These are phyloP conservation scores for Cladochytrium replicatum DNA, from an alignment of 192 early-diverging fungal genomes.

Conservation along the genomic window DNA sequence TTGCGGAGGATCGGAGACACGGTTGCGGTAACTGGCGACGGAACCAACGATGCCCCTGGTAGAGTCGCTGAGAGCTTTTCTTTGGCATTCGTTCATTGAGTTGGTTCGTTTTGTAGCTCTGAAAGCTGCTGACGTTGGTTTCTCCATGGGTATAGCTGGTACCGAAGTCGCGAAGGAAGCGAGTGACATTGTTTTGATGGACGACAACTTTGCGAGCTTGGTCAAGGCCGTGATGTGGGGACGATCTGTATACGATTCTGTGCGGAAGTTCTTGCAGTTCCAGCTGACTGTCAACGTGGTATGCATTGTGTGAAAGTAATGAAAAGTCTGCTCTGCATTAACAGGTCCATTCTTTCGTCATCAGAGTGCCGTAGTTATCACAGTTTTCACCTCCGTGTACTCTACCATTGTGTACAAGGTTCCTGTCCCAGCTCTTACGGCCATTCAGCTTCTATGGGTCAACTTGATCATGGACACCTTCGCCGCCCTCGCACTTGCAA, in stretches of 20 bases:
- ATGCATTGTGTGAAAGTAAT: too few relatives aligned
- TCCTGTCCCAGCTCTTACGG: slow-evolving; percentile 69
- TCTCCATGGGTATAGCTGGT: slow-evolving; percentile 98
- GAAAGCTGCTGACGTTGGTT: slow-evolving; percentile 91
- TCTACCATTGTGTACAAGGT: slow-evolving; percentile 20
- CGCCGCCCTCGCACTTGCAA: slow-evolving; percentile 93
- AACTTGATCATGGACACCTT: slow-evolving; percentile 99
- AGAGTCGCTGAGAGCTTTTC: too few relatives aligned
- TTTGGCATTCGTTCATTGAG: too few relatives aligned
- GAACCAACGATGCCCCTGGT: slow-evolving; percentile 95
- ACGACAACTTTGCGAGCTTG: slow-evolving; percentile 97
- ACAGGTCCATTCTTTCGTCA: too few relatives aligned
- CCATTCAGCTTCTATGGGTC: slow-evolving; percentile 96
- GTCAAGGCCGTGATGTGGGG: slow-evolving; percentile 98
- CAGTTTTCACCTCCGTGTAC: slow-evolving; percentile 33
- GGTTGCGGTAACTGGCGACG: slow-evolving; percentile 98
- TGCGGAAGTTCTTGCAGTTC: slow-evolving; percentile 98
- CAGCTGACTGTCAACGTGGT: slow-evolving; percentile 95
- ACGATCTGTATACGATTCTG: slow-evolving; percentile 86
- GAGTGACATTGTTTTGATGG: slow-evolving; percentile 92
- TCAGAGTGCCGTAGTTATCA: slow-evolving; percentile 31
- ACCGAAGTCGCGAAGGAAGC: slow-evolving; percentile 99
- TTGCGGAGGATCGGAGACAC: slow-evolving; percentile 85
- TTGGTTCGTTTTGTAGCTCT: too few relatives aligned
- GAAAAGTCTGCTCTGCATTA: too few relatives aligned